Evolutionary conservation across 1,284 basidiomycete genomes (phyloP).

Genomic region (Fomitopsis schrenkii): DNA sequence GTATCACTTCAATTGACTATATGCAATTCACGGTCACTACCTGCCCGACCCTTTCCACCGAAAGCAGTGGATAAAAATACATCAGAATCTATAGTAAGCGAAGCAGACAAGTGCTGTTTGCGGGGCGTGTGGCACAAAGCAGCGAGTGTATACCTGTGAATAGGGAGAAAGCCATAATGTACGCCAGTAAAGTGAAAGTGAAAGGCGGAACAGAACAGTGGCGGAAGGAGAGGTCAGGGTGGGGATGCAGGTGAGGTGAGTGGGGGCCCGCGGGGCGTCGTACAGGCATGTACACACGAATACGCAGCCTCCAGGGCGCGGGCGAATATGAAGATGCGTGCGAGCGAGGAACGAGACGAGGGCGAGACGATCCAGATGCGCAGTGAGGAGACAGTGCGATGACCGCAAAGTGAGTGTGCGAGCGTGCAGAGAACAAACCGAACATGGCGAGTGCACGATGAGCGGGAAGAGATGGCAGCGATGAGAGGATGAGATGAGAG

Average conservation of each 20-base stretch:
- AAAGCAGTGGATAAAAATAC: conserved; percentile 46
- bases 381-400: conserved; percentile 10
- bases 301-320: conserved; percentile 11
- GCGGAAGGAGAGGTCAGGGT: conserved; percentile 1
- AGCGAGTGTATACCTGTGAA: conserved; percentile 6
- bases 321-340: conserved; percentile 5
- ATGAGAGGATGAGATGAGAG: conserved; percentile 9
- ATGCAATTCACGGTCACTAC: background rate
- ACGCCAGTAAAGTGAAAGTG: conserved; percentile 7
- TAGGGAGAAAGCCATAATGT: conserved; percentile 19
- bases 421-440: conserved; percentile 4
- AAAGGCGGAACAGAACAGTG: background rate
- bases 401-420: conserved; percentile 13
- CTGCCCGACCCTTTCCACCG: conserved; percentile 12
- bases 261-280: background rate
- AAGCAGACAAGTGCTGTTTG: conserved; percentile 9
- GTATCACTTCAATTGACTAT: conserved; percentile 9
- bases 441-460: conserved; percentile 4
- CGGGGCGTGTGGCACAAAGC: background rate
- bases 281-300: conserved; percentile 4
- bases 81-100: conserved; percentile 41
- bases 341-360: background rate
- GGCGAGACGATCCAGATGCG: conserved; percentile 10
- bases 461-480: conserved; percentile 2
- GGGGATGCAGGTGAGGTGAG: conserved; percentile 3